Evolutionary conservation across 768 basidiomycete genomes (phyloP).

Genomic region (Dacryopinax primogenitus): DNA sequence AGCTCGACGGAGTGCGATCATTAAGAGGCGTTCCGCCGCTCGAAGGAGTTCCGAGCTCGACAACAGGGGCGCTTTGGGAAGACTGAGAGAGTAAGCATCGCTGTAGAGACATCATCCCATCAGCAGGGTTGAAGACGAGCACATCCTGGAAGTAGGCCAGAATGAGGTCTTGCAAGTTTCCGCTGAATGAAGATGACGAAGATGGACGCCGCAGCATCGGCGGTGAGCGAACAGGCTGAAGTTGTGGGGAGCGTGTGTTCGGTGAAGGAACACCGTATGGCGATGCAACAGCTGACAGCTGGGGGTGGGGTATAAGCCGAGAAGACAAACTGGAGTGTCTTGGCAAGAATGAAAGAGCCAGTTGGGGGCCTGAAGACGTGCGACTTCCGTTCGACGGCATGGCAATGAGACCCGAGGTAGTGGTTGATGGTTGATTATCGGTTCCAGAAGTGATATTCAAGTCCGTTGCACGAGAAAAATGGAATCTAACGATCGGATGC

Average conservation of each 20-base stretch:
- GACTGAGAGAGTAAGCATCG: slow-evolving; percentile 21
- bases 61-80: not conserved
- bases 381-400: not conserved
- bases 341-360: not conserved
- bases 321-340: not conserved
- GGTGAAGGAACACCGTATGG: not conserved
- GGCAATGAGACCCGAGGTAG: not conserved
- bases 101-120: slow-evolving; percentile 43
- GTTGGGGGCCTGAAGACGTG: not conserved
- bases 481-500: not conserved
- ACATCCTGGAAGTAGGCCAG: slow-evolving; percentile 41
- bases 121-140: slow-evolving; percentile 51
- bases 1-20: not conserved
- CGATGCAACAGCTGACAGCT: not conserved
- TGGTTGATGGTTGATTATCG: slow-evolving; percentile 1
- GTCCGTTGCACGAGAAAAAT: not conserved
- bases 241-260: not conserved
- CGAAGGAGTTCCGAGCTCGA: not conserved
- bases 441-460: not conserved
- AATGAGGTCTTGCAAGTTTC: not conserved
- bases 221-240: not conserved
- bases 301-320: slow-evolving; percentile 6
- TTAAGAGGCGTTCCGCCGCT: not conserved
- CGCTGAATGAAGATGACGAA: not conserved
- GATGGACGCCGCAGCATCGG: not conserved